Percentiles rank a stretch among this genome's conserved stretches.
Evolutionary conservation across 176 grass and related monocot genomes (phyloP).

Genomic region (Saccharum spontaneum): DNA sequence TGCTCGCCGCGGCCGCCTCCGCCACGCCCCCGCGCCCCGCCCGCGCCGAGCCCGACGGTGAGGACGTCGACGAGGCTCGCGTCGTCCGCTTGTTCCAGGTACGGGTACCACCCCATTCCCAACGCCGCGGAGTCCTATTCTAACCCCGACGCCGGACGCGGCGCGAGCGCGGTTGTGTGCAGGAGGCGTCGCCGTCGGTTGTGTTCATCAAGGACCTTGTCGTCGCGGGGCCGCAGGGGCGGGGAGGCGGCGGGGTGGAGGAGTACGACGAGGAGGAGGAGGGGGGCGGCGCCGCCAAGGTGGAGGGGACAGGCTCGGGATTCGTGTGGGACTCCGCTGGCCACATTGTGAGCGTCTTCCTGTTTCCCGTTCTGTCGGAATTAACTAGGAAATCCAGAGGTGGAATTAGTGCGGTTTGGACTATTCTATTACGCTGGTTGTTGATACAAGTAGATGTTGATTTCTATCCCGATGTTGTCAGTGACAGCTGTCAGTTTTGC

Average conservation of each 20-base stretch:
- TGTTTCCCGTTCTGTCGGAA: not conserved
- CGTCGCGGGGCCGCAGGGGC: not conserved
- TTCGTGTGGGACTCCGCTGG: constrained; percentile 78
- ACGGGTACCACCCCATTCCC: fast-evolving
- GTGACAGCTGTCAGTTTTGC: no score
- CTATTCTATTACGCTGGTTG: not conserved
- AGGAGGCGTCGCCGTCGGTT: constrained; percentile 83
- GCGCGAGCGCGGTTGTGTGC: not conserved
- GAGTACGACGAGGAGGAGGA: constrained; percentile 30
- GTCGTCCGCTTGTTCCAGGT: constrained; percentile 55
- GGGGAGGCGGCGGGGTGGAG: not conserved
- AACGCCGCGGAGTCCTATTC: no score
- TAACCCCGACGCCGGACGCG: not conserved
- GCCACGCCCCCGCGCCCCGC: not conserved
- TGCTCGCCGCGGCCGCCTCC: constrained; percentile 5
- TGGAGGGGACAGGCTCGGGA: constrained; percentile 76
- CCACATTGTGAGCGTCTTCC: constrained; percentile 61
- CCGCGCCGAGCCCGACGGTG: constrained; percentile 18
- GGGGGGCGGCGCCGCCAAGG: constrained; percentile 36
- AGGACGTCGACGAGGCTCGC: constrained; percentile 47
- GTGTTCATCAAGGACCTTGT: constrained; percentile 88
- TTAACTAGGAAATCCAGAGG: not conserved
- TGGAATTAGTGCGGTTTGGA: not conserved
- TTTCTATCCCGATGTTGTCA: not conserved
- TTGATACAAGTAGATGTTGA: not conserved